phyloP scores from a whole-genome alignment of 345 rosid species.

The Sapria himalayana region DNA sequence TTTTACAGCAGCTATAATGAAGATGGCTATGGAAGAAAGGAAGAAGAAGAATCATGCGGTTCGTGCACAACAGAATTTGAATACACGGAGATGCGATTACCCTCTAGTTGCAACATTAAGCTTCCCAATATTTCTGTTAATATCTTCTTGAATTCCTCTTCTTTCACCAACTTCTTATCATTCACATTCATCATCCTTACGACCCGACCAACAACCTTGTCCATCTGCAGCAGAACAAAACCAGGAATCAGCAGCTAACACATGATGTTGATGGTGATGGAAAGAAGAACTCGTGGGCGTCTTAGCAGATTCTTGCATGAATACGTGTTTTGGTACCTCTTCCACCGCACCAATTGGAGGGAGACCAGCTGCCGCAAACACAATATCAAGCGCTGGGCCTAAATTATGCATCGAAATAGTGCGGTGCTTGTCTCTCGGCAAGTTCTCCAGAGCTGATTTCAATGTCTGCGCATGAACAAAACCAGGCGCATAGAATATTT shows the following conservation, averaged over 20 bases:
- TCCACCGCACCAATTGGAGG: constrained; percentile 75
- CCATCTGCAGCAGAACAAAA: constrained; percentile 28
- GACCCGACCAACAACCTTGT: constrained; percentile 29
- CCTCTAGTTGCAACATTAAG: constrained; percentile 68
- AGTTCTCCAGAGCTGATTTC: constrained; percentile 26
- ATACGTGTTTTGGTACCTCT: constrained; percentile 26
- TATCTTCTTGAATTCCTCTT: constrained; percentile 71
- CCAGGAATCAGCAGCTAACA: no score
- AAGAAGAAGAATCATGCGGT: constrained; percentile 42
- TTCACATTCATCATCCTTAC: constrained; percentile 42
- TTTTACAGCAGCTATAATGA: no score
- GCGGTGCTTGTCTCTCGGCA: constrained; percentile 47
- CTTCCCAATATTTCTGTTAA: constrained; percentile 53
- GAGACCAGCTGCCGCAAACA: constrained; percentile 59
- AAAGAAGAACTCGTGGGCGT: no score
- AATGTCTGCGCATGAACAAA: constrained; percentile 25
- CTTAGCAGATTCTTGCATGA: not conserved
- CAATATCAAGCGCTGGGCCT: constrained; percentile 36
- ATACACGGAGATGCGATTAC: constrained; percentile 44
- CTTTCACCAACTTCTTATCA: constrained; percentile 57
- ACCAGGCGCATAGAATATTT: no score
- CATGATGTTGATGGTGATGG: no score
- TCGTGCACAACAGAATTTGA: constrained; percentile 82
- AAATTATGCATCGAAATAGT: constrained; percentile 48
- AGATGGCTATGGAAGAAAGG: constrained; percentile 30